phyloP scores from a whole-genome alignment of 164 flowering plant species.

The Liriodendron chinense region DNA sequence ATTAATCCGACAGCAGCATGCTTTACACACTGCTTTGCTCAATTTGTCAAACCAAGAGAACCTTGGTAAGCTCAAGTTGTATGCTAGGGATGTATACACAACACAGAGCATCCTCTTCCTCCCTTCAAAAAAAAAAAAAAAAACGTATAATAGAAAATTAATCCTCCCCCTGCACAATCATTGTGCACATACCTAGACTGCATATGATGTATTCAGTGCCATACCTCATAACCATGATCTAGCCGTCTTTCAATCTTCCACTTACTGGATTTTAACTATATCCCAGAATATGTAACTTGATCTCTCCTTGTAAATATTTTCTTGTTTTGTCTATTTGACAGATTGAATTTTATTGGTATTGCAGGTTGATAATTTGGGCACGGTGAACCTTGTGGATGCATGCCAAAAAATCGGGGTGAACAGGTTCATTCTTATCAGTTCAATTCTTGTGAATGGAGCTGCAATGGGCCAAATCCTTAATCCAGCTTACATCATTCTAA shows the following conservation, averaged over 20 bases:
- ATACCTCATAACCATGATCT: background rate
- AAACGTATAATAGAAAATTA: no score
- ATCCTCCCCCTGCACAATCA: no score
- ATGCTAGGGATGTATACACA: no score
- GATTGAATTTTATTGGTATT: slow-evolving; percentile 1
- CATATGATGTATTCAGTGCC: background rate
- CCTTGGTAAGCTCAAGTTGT: no score
- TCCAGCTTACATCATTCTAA: slow-evolving; percentile 87
- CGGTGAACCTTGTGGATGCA: slow-evolving; percentile 93
- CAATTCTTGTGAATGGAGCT: slow-evolving; percentile 94
- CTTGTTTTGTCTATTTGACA: background rate
- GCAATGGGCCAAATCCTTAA: slow-evolving; percentile 94
- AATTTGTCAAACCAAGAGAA: no score
- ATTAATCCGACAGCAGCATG: no score
- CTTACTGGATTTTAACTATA: background rate
- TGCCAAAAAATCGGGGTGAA: slow-evolving; percentile 67
- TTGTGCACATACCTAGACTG: no score
- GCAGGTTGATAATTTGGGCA: slow-evolving; percentile 93
- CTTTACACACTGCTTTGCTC: no score
- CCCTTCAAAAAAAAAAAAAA: no score
- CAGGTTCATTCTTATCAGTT: slow-evolving; percentile 79
- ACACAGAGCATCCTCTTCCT: no score
- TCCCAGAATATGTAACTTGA: background rate
- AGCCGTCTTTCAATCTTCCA: background rate
- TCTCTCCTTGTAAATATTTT: background rate